phyloP scores from a whole-genome alignment of 148 eudicot species.

The Amaranthus palmeri region DNA sequence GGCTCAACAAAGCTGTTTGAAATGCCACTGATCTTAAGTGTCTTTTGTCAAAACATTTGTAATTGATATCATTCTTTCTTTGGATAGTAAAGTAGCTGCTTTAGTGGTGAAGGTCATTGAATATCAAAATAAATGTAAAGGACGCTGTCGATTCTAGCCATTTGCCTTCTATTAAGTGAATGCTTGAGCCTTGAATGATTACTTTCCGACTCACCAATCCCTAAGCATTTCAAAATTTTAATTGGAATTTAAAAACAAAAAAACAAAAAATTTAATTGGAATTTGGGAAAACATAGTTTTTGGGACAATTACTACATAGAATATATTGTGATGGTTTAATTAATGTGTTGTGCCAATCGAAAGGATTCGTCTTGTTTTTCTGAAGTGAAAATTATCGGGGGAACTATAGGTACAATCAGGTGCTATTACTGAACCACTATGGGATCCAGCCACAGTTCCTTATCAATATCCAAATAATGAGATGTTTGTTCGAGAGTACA shows the following conservation, averaged over 20 bases:
- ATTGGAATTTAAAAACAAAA: background rate
- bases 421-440: constrained; percentile 74
- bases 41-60: too few relatives aligned
- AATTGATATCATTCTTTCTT: too few relatives aligned
- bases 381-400: background rate
- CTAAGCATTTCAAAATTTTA: background rate
- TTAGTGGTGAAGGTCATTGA: too few relatives aligned
- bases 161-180: too few relatives aligned
- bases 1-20: too few relatives aligned
- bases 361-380: background rate
- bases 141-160: too few relatives aligned
- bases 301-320: background rate
- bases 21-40: too few relatives aligned
- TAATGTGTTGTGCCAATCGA: too few relatives aligned
- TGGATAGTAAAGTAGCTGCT: too few relatives aligned
- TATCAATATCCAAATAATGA: constrained; percentile 78
- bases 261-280: background rate
- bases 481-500: constrained; percentile 74
- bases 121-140: too few relatives aligned
- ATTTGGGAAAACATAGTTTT: background rate
- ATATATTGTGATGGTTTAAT: too few relatives aligned
- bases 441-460: constrained; percentile 79
- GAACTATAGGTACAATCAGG: constrained; percentile 70
- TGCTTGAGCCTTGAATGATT: background rate
- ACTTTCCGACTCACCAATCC: background rate